Evolutionary conservation across 345 rosid species (phyloP).

Genomic region (Populus euphratica): DNA sequence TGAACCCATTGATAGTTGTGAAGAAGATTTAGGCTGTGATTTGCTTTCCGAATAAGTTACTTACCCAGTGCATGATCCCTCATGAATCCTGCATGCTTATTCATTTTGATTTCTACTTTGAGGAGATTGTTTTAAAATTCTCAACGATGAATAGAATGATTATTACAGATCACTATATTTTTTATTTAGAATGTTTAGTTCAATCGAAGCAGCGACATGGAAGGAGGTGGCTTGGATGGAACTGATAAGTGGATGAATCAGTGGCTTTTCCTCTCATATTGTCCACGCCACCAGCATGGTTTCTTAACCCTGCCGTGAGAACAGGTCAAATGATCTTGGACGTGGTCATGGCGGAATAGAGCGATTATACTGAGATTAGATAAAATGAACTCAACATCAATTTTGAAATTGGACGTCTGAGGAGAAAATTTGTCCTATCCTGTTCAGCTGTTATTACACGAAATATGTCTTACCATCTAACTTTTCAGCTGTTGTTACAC

Average conservation of each 20-base stretch:
- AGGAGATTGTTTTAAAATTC: background rate
- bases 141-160: too few relatives aligned
- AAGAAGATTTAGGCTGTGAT: slow-evolving; percentile 29
- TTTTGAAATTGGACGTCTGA: too few relatives aligned
- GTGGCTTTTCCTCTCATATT: background rate
- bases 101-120: background rate
- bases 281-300: background rate
- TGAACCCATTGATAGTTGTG: slow-evolving; percentile 17
- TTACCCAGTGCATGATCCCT: slow-evolving; percentile 11
- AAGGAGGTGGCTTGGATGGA: background rate
- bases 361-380: too few relatives aligned
- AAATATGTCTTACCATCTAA: too few relatives aligned
- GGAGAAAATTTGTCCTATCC: too few relatives aligned
- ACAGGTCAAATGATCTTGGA: background rate
- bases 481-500: too few relatives aligned
- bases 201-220: too few relatives aligned
- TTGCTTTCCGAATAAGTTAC: slow-evolving; percentile 35
- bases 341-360: background rate
- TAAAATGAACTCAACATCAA: too few relatives aligned
- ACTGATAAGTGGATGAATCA: background rate
- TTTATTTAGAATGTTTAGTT: too few relatives aligned
- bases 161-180: too few relatives aligned
- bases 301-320: background rate
- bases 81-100: background rate
- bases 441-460: too few relatives aligned